Percentiles rank a stretch among this genome's conserved stretches.
Conservation (phyloP, 2,329 filamentous ascomycete genomes). For the Elsinoe necatrix region DNA sequence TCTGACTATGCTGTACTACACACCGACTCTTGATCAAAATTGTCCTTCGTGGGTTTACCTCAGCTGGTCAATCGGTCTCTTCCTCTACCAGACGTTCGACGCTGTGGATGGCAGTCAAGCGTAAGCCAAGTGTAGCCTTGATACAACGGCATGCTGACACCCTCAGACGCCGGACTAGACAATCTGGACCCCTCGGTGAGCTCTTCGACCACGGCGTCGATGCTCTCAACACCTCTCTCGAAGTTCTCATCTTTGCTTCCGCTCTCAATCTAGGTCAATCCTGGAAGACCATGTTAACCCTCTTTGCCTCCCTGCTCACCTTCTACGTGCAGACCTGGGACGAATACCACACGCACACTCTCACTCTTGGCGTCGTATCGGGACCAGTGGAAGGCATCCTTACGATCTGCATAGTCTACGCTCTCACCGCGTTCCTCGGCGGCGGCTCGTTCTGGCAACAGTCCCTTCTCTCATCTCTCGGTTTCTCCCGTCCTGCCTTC, state of each 20-base stretch:
- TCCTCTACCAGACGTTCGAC: constrained; percentile 97
- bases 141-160: neutral
- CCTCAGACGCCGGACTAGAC: constrained; percentile 68
- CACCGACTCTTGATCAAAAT: constrained; percentile 84
- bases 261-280: constrained; percentile 88
- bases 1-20: constrained; percentile 89
- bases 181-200: constrained; percentile 89
- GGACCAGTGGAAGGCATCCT: constrained; percentile 93
- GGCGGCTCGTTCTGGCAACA: constrained; percentile 91
- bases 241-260: constrained; percentile 83
- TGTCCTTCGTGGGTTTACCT: constrained; percentile 94
- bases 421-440: constrained; percentile 73
- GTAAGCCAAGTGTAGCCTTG: constrained; percentile 43
- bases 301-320: constrained; percentile 82
- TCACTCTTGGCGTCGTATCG: constrained; percentile 85
- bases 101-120: constrained; percentile 92
- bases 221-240: constrained; percentile 90
- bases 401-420: constrained; percentile 72
- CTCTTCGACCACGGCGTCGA: constrained; percentile 97
- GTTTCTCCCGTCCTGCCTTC: constrained; percentile 53
- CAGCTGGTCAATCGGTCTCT: constrained; percentile 79
- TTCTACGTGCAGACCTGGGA: constrained; percentile 99
- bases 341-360: constrained; percentile 94
- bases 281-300: constrained; percentile 74
- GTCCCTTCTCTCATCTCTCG: constrained; percentile 63